Percentiles rank a stretch among this genome's conserved stretches.
Conservation (phyloP, 1,139 yeast species). For the Debaryomyces robertsiae region DNA sequence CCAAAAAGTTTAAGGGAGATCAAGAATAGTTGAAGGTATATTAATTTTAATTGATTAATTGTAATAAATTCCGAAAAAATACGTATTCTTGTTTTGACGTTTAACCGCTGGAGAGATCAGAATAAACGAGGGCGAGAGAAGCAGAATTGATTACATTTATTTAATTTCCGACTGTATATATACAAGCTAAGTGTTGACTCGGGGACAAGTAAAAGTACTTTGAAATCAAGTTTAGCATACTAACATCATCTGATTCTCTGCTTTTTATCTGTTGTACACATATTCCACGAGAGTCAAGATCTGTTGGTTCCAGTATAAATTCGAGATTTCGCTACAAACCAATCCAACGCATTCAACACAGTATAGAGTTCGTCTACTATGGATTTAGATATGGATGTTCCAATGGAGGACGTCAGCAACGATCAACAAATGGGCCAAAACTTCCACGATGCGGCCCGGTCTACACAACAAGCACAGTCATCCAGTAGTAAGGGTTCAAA, state of each 20-base stretch:
- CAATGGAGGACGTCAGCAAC: conserved; percentile 70
- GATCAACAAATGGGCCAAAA: conserved; percentile 34
- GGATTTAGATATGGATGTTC: conserved; percentile 71
- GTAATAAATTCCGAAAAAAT: conserved; percentile 5
- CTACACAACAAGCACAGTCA: conserved; percentile 16
- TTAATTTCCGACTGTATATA: conserved; percentile 3
- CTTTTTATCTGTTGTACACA: conserved; percentile 6
- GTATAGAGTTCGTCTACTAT: conserved; percentile 25
- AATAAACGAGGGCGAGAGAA: conserved; percentile 3
- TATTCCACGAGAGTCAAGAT: background rate
- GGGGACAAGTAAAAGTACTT: background rate
- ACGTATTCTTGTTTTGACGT: conserved; percentile 5
- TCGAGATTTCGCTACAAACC: background rate
- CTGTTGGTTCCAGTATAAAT: background rate
- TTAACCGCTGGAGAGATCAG: conserved; percentile 6
- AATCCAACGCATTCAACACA: background rate
- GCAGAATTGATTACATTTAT: conserved; percentile 1
- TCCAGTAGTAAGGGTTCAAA: conserved; percentile 27
- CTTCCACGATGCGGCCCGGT: conserved; percentile 17
- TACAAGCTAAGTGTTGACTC: conserved; percentile 1
- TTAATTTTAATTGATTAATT: conserved; percentile 7
- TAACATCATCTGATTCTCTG: conserved; percentile 4
- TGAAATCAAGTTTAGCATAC: conserved; percentile 6
- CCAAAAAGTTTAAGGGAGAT: background rate
- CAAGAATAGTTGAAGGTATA: background rate